phyloP scores from a whole-genome alignment of 2,329 filamentous ascomycete species.

The Clarireedia hainanense region DNA sequence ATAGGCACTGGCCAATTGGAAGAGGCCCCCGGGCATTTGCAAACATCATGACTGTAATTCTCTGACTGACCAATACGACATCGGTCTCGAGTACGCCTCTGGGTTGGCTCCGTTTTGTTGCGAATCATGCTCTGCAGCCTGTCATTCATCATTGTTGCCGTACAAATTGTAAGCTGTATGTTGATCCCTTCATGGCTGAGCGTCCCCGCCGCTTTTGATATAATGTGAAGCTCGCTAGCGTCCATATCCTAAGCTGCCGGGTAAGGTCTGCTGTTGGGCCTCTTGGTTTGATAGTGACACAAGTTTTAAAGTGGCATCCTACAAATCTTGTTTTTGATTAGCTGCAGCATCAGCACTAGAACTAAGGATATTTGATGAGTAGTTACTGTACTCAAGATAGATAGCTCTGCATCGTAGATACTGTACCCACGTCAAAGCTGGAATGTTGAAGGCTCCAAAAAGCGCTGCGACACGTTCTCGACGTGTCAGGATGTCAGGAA shows the following conservation, averaged over 20 bases:
- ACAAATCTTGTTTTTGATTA: not conserved
- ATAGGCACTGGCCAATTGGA: not conserved
- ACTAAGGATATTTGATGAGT: not conserved
- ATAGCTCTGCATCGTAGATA: not conserved
- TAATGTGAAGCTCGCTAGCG: not conserved
- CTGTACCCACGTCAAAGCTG: not conserved
- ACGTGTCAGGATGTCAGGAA: not conserved
- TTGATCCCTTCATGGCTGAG: not conserved
- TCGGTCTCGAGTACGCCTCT: not conserved
- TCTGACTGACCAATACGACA: constrained; percentile 4
- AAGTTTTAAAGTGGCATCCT: not conserved
- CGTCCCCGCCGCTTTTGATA: not conserved
- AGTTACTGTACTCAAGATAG: not conserved
- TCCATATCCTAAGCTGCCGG: not conserved
- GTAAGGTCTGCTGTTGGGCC: too few species aligned
- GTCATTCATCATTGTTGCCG: not conserved
- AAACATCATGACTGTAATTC: constrained; percentile 1
- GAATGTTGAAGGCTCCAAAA: not conserved
- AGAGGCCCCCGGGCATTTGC: not conserved
- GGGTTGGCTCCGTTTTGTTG: not conserved
- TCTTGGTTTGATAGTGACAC: not conserved
- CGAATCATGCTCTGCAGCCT: not conserved
- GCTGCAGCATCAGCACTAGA: not conserved
- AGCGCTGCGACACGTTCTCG: not conserved
- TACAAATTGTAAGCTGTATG: not conserved